Conservation (phyloP, 495 filamentous ascomycete species). For the Penicillium pulvis region DNA sequence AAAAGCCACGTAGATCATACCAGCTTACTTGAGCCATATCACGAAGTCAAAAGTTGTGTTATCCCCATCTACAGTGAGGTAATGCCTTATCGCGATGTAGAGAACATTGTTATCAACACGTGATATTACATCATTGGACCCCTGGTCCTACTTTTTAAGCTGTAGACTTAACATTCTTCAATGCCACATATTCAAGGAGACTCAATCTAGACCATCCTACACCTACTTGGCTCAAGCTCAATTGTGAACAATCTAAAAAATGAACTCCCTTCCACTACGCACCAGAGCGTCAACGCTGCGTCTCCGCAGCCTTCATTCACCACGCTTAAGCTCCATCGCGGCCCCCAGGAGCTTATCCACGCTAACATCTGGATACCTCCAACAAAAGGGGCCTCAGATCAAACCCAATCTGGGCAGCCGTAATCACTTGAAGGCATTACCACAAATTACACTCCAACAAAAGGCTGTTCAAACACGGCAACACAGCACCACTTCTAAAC, state of each 20-base stretch:
- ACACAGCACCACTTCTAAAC: constrained; percentile 17
- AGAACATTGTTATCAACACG: neutral
- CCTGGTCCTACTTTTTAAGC: neutral
- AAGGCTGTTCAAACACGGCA: too few species aligned
- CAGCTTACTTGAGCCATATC: too few species aligned
- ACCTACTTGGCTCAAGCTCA: neutral
- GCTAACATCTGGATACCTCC: neutral
- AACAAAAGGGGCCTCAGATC: neutral
- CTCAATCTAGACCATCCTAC: neutral
- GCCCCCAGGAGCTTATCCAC: neutral
- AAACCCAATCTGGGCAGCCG: neutral
- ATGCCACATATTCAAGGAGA: neutral
- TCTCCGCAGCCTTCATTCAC: constrained; percentile 1
- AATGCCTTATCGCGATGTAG: neutral
- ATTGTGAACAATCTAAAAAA: neutral
- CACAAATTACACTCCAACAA: neutral
- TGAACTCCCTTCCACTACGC: neutral
- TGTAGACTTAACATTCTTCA: neutral
- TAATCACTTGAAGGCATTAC: too few species aligned
- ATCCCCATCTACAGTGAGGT: too few species aligned
- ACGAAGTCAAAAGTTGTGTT: too few species aligned
- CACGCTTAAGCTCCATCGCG: neutral
- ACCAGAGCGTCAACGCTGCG: neutral
- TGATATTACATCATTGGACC: constrained; percentile 3
- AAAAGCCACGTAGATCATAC: too few species aligned